These are phyloP conservation scores for Penicillium sp. DNA, from an alignment of 2,329 filamentous ascomycete genomes.

Conservation along the genomic window DNA sequence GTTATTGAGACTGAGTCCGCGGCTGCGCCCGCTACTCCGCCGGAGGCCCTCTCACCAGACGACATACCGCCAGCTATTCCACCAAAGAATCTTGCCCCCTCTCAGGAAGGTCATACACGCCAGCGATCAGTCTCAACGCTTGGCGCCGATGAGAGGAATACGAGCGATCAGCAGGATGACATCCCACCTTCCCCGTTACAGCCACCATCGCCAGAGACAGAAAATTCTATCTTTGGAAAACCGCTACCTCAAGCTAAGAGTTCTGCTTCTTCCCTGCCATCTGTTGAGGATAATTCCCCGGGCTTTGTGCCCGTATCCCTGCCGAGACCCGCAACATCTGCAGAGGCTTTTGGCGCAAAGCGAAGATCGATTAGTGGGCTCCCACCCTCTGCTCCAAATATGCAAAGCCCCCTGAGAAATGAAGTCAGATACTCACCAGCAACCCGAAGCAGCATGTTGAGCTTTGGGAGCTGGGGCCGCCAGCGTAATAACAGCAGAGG, in stretches of 20 bases:
- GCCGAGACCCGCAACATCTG: slow-evolving; percentile 8
- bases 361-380: slow-evolving; percentile 22
- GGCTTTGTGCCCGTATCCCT: slow-evolving; percentile 4
- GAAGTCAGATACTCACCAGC: slow-evolving; percentile 25
- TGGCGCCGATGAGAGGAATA: slow-evolving; percentile 17
- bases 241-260: neutral
- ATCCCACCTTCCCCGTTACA: slow-evolving; percentile 23
- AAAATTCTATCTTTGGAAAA: slow-evolving; percentile 6
- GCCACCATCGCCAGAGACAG: neutral
- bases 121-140: slow-evolving; percentile 31
- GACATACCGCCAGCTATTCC: slow-evolving; percentile 1
- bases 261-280: slow-evolving; percentile 3
- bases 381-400: slow-evolving; percentile 14
- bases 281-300: neutral
- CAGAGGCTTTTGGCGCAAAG: slow-evolving; percentile 20
- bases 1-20: slow-evolving; percentile 10
- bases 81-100: slow-evolving; percentile 8
- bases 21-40: neutral
- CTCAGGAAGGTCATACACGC: slow-evolving; percentile 7
- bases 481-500: slow-evolving; percentile 19
- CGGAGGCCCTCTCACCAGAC: neutral
- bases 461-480: slow-evolving; percentile 24
- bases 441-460: slow-evolving; percentile 25
- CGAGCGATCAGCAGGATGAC: neutral
- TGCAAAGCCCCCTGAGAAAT: slow-evolving; percentile 25